Evolutionary conservation across 164 flowering plant species (phyloP), one percentile per base, ranked within the genome.

Genomic region (Aristolochia californica): DNA sequence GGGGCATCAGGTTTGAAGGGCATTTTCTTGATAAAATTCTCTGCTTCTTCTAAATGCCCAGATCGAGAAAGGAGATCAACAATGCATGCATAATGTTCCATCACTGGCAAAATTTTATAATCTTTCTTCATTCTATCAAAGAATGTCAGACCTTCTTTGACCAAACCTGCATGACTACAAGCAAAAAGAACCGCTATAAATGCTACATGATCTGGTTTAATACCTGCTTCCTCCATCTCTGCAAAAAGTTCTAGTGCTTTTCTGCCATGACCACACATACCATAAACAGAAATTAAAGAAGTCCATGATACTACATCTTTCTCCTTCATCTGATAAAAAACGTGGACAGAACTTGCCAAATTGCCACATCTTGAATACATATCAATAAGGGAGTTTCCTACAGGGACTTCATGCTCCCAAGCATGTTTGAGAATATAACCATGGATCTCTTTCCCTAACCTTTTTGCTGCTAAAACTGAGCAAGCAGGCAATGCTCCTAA

Each of bases 351-450:
- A 20, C 59, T 60, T 25, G 62, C 68, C 43, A 83, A 64, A 60
- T 57, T 62, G 45, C 88, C 83, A 67, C 77, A 78, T 40, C 75
- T 78, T 23, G 88, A 70, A 62, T 83, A 83, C 88, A 83, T 78
- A 48, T 80, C 88, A 45, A 80, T 67, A 45, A 83, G 66, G 23
- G 84, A 78, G 63, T 80, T 83, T 18, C 76, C 76, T 12, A 83
- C 57, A 13, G 78, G 72, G 26, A 74, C 62, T 16, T 70, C 58
- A 22, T 72, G 68, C 27, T 74, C 78, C 63, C 68, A 74, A 25
- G 76, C 81, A 26, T 67, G 56, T 63, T 66, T 78, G 17, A 72
- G 63, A 61, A 80, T 58, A 63, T 57, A 71, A 27, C 75, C 75
- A 68, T 82, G 87, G 53, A 82, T 57, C 70, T 82, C 81, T 65